These are phyloP conservation scores for Pestalotiopsis sp. DNA, from an alignment of 2,329 filamentous ascomycete genomes.

Conservation along the genomic window DNA sequence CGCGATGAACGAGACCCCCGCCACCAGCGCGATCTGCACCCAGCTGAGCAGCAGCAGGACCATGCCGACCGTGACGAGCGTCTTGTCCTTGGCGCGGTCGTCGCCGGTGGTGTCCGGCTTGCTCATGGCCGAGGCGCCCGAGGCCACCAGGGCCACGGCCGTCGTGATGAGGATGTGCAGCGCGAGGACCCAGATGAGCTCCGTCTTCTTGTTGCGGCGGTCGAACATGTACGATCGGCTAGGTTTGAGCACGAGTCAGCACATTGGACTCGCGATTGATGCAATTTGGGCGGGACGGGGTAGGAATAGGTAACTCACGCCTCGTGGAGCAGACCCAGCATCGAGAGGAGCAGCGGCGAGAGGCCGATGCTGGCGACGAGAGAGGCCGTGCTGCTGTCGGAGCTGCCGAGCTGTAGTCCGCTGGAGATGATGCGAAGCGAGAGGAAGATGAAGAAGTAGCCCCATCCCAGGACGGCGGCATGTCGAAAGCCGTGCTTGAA, in stretches of 20 bases:
- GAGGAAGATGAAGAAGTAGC: conserved; percentile 39
- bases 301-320: conserved; percentile 24
- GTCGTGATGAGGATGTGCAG: conserved; percentile 25
- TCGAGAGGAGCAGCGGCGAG: conserved; percentile 35
- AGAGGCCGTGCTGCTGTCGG: conserved; percentile 26
- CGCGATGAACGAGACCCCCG: conserved; percentile 14
- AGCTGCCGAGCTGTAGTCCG: conserved; percentile 27
- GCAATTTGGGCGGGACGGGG: neutral
- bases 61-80: conserved; percentile 23
- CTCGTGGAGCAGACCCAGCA: conserved; percentile 36
- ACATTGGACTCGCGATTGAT: neutral
- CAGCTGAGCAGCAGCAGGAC: conserved; percentile 24
- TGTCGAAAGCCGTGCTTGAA: conserved; percentile 31
- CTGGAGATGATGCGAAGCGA: conserved; percentile 36
- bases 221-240: conserved; percentile 21
- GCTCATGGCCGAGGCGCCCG: conserved; percentile 21
- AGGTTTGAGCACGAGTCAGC: neutral
- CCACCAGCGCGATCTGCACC: conserved; percentile 16
- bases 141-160: conserved; percentile 25
- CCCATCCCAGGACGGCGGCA: conserved; percentile 39
- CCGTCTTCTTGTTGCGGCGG: conserved; percentile 14
- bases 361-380: conserved; percentile 40
- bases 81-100: conserved; percentile 10
- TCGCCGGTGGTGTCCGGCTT: conserved; percentile 14
- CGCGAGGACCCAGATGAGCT: conserved; percentile 17